These are phyloP conservation scores for Solanum microdontum DNA, from an alignment of 257 asterid species.

Conservation along the genomic window DNA sequence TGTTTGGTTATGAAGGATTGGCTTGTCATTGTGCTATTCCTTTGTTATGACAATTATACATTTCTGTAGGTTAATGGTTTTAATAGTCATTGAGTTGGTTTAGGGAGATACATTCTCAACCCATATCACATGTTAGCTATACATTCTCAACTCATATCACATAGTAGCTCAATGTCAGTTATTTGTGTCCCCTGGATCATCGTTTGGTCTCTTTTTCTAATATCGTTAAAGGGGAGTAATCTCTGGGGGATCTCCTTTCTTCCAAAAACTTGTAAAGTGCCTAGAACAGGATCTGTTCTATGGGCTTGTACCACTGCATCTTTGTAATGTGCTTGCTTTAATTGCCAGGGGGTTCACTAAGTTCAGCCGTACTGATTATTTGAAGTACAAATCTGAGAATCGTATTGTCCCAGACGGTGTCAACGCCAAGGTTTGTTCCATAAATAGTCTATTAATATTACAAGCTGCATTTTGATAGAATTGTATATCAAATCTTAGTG, in stretches of 20 bases:
- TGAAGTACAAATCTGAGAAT: constrained; percentile 8
- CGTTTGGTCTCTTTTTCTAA: neutral
- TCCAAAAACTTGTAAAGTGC: neutral
- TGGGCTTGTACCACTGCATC: neutral
- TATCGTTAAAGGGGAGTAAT: neutral
- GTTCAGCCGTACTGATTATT: constrained; percentile 5
- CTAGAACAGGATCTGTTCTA: neutral
- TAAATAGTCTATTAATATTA: neutral
- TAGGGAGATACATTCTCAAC: neutral
- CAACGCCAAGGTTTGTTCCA: constrained; percentile 9
- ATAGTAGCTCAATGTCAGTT: neutral
- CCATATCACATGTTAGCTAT: neutral
- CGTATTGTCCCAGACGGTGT: constrained; percentile 10
- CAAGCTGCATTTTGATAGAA: neutral
- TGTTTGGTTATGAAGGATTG: neutral
- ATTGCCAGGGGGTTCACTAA: constrained; percentile 15
- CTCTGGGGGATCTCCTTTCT: neutral
- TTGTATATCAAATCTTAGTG: too few species aligned
- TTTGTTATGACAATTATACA: neutral
- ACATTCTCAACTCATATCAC: neutral
- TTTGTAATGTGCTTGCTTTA: neutral
- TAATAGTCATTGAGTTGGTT: neutral
- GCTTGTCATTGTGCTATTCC: neutral
- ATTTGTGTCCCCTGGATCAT: neutral
- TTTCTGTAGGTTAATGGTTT: neutral